Evolutionary conservation across 2,329 filamentous ascomycete species (phyloP), one percentile per base, ranked within the genome.

Genomic region (Colletotrichum sp.): DNA sequence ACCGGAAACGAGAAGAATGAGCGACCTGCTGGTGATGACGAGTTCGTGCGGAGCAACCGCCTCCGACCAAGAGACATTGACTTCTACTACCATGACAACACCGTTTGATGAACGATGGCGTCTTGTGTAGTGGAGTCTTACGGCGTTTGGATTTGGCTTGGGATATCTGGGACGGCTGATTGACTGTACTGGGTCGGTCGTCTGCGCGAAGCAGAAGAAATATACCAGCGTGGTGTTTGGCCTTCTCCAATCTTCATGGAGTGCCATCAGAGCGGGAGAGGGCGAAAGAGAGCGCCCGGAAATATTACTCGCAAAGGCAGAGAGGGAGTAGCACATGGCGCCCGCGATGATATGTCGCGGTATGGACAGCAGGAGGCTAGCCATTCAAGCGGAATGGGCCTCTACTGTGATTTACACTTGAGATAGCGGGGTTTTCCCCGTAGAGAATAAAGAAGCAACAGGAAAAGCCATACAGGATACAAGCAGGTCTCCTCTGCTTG

Each of bases 1-100:
- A 98, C 97, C 2, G 96, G 96, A 77, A 99, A 99, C 84, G 94
- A 92, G 13, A 96, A 96, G 86, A 94, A 96, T 81, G 96, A 99
- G 86, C 90, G 97, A 39, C 97, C 97, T 0, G 94, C 94, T 0
- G 97, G 96, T 6, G 96, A 99, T 82, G 94, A 94, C 72, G 94
- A 97, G 13, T 99, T 99, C 81, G 96, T 98, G 30, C 89, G 92
- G 71, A 92, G 91, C 76, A 98, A 98, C 82, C 92, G 92, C 30
- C 90, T 93, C 78, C 90, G 96, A 52, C 95, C 96, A 61, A 91
- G 94, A 80, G 96, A 99, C 84, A 98, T 99, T 77, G 93, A 94
- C 80, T 99, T 99, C 82, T 92, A 95, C 79, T 99, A 98, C 83
- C 95, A 99, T 83, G 97, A 99, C 83, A 94, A 96, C 81, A 93